Evolutionary conservation across 768 basidiomycete species (phyloP), one percentile per base, ranked within the genome.

Genomic region (Phaeolepiota aurea): DNA sequence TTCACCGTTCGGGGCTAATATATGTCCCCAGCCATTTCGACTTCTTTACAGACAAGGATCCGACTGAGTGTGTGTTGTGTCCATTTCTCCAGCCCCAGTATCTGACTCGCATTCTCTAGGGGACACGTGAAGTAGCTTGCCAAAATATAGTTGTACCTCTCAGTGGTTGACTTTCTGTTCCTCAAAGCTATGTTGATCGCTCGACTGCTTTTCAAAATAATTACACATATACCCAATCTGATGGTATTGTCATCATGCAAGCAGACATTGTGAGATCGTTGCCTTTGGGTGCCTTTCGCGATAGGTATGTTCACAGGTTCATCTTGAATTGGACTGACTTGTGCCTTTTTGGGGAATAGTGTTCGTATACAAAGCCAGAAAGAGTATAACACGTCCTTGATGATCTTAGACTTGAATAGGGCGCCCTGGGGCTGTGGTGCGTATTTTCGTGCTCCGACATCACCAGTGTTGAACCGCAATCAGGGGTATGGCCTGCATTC

Each of bases 371-470:
- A 76, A 23, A 82, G 80, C 48, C 60, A 71, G 23, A 66, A 66
- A 11, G 50, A 62, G 33, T 87, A 87, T 54, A 83, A 77, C 47
- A 79, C 82, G 10, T 90, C 90, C 15, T 66, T 96, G n/a, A 89
- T 93, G 52, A 74, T 96, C 46, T 69, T 94, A 23, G 91, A 96
- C 54, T 69, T 88, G 15, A 79, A 80, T 44, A 80, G 73, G 58
- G 89, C 90, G 16, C 91, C 91, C 1, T 89, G 83, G 77, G 91
- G 91, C 40, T 96, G 91, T 62, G 88, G 88, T 78, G 63, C 46
- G 76, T 59, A 37, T 20, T 31, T 19, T 23, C n/a, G n/a, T n/a
- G n/a, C n/a, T n/a, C n/a, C n/a, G n/a, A n/a, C n/a, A n/a, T 31
- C 3, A 9, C 1, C 13, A 33, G 7, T 12, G 7, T 11, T 5